Percentiles rank a stretch among this genome's conserved stretches.
phyloP scores from a whole-genome alignment of 75 land plant species.

The Picea glauca region DNA sequence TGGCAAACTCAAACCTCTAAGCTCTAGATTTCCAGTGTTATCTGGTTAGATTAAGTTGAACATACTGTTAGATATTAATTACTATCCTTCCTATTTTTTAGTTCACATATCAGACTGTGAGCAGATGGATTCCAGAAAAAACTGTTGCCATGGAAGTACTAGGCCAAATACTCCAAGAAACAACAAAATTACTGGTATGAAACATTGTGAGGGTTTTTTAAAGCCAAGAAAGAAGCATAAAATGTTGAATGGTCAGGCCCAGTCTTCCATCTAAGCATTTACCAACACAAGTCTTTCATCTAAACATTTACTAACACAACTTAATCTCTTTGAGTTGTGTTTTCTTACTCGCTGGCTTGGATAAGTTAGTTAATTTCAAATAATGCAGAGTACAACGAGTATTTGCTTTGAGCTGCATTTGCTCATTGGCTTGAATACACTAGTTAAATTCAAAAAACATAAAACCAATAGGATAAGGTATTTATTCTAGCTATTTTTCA shows the following conservation, averaged over 20 bases:
- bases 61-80: neutral
- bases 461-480: no score
- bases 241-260: conserved; percentile 4
- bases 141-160: neutral
- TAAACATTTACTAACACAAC: no score
- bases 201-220: neutral
- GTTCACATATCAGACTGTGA: conserved; percentile 1
- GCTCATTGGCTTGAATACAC: no score
- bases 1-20: no score
- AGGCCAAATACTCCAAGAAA: neutral
- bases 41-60: neutral
- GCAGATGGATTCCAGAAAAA: neutral
- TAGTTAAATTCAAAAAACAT: no score
- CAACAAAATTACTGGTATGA: neutral
- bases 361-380: no score
- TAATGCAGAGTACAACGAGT: no score
- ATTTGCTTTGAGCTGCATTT: no score
- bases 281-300: neutral
- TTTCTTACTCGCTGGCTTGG: no score
- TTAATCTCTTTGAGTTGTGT: no score
- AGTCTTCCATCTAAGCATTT: conserved; percentile 2
- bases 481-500: no score
- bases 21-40: no score
- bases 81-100: neutral
- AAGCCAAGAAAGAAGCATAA: neutral